Conservation (phyloP, 208 protist genomes). For the Leishmania braziliensis region DNA sequence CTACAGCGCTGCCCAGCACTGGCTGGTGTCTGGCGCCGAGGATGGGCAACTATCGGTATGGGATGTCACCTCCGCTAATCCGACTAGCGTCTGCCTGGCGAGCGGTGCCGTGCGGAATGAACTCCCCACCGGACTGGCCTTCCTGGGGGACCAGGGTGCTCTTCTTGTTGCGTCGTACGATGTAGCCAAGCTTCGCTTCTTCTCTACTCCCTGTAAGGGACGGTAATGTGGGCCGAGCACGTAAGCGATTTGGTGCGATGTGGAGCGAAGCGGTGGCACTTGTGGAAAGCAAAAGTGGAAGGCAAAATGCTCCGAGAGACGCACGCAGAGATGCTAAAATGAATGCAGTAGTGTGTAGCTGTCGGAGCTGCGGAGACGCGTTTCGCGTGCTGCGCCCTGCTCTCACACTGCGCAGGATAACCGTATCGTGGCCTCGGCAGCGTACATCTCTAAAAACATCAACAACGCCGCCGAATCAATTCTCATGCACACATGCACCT, state of each 20-base stretch:
- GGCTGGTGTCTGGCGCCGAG: slow-evolving; percentile 48
- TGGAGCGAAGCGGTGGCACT: neutral
- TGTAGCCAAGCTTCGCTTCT: slow-evolving; percentile 7
- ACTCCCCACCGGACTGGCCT: slow-evolving; percentile 31
- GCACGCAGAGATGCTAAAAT: neutral
- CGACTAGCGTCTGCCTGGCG: slow-evolving; percentile 13
- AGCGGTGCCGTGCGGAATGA: slow-evolving; percentile 16
- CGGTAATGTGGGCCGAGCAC: neutral
- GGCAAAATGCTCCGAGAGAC: neutral
- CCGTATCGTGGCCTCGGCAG: neutral
- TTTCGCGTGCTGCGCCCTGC: neutral
- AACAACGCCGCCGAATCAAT: neutral
- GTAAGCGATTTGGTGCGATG: neutral
- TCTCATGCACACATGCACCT: neutral
- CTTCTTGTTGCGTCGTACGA: slow-evolving; percentile 24
- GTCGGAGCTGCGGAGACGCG: neutral
- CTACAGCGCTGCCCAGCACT: slow-evolving; percentile 23
- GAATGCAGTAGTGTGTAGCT: neutral
- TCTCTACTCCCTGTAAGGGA: neutral
- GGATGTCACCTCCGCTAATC: slow-evolving; percentile 1
- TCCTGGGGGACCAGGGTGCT: neutral
- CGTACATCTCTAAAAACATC: neutral
- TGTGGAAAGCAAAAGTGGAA: neutral
- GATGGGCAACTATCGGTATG: slow-evolving; percentile 61
- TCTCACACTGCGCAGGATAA: neutral